Evolutionary conservation across 176 grass and related monocot species (phyloP), one percentile per base, ranked within the genome.

Genomic region (Elymus sibiricus): DNA sequence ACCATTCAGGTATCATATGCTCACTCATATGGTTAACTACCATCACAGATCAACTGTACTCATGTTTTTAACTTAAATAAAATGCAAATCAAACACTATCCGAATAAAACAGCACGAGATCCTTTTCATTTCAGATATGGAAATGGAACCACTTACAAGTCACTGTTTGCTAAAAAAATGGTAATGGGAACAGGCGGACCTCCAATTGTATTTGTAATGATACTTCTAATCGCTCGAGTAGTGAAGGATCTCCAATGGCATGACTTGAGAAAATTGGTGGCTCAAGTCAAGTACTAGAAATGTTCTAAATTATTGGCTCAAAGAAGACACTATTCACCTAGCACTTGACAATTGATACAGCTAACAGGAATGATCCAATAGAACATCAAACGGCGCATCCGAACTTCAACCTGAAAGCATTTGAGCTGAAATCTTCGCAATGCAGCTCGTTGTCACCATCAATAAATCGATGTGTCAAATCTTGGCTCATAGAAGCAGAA

Each of bases 401-500:
- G 32, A 74, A 76, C 68, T 47, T 32, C 17, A 76, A 63, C 47
- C 28, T 13, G 38, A 24, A 84, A 80, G 80, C 35, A 75, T 79
- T 16, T 87, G 84, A 79, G 35, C 58, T 60, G 75, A 79, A 74
- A 55, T 12, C 46, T 74, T 49, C 2, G 4, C 16, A 84, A 32
- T 39, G 38, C 47, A 75, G 39, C 29, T 87, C 29, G 9, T 65
- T 82, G 22, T 11, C n/a, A 42, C n/a, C 13, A 28, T 88, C 79
- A 87, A 78, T 65, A 90, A 68, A 98, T 90, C 4, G 77, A 89
- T 31, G 87, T 80, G 76, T 95, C 86, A 6, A 98, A 98, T 74
- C 96, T 98, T 44, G 96, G 93, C 65, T 95, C 90, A 12, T 94
- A 98, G 83, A 98, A 98, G 64, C 96, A 98, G 67, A 98, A 85